Evolutionary conservation across 306 rosid genomes (phyloP).

Genomic region (Prunus dulcis): DNA sequence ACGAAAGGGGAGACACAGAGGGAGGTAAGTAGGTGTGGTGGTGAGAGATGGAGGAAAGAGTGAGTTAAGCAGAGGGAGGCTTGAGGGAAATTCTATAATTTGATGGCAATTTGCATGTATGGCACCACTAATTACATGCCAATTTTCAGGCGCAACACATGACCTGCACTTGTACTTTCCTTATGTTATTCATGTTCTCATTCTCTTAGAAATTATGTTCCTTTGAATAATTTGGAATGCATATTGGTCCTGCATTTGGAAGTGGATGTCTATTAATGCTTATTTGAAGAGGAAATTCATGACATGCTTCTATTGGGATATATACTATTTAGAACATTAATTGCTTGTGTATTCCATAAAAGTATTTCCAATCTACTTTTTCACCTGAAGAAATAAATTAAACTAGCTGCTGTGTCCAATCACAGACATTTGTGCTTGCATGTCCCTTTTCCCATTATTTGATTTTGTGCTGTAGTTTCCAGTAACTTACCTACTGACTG

Average conservation of each 20-base stretch:
- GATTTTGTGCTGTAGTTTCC: conserved; percentile 9
- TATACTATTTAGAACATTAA: background rate
- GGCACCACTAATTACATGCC: background rate
- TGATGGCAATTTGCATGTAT: background rate
- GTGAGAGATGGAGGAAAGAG: background rate
- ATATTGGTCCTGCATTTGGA: background rate
- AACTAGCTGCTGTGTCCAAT: background rate
- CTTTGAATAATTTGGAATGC: background rate
- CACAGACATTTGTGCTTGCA: too few relatives aligned
- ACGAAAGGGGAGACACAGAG: background rate
- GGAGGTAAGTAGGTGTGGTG: background rate
- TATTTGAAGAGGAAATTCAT: background rate
- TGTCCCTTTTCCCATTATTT: background rate
- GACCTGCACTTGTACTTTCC: background rate
- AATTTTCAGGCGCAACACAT: background rate
- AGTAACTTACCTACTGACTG: background rate
- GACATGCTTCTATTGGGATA: background rate
- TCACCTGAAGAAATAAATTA: background rate
- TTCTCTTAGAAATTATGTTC: background rate
- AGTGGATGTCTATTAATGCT: background rate
- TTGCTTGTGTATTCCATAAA: background rate
- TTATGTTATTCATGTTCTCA: background rate
- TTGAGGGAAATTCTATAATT: background rate
- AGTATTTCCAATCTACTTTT: background rate
- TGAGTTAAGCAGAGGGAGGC: background rate